phyloP scores from a whole-genome alignment of 2,329 filamentous ascomycete species.

The Paramyrothecium sp. region DNA sequence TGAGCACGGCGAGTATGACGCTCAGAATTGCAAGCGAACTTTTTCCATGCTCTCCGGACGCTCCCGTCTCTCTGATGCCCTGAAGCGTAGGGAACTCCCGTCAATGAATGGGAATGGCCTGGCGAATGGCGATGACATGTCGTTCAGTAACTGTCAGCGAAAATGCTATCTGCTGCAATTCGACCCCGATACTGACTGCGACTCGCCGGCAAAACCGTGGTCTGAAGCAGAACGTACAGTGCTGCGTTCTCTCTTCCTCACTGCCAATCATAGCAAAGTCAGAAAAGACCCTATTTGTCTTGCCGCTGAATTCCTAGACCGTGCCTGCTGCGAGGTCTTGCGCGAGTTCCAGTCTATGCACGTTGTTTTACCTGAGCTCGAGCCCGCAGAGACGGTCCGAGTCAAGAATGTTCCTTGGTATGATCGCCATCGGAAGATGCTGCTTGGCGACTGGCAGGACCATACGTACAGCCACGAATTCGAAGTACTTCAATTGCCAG shows the following conservation, averaged over 20 bases:
- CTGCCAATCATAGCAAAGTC: constrained; percentile 38
- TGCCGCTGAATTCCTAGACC: constrained; percentile 47
- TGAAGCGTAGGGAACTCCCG: constrained; percentile 23
- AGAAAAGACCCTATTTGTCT: constrained; percentile 45
- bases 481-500: constrained; percentile 54
- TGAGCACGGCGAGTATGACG: constrained; percentile 60
- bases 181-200: not conserved
- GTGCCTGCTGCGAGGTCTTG: constrained; percentile 52
- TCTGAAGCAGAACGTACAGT: constrained; percentile 46
- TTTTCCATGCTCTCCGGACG: constrained; percentile 42
- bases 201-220: constrained; percentile 33
- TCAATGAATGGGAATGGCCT: constrained; percentile 1
- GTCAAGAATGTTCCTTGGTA: constrained; percentile 53
- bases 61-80: constrained; percentile 27
- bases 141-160: constrained; percentile 31
- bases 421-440: constrained; percentile 53
- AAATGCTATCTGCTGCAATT: constrained; percentile 35
- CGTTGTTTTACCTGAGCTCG: constrained; percentile 19
- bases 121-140: constrained; percentile 12
- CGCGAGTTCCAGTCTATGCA: constrained; percentile 22
- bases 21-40: constrained; percentile 49
- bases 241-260: constrained; percentile 45
- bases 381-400: constrained; percentile 27
- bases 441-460: constrained; percentile 54
- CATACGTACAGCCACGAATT: constrained; percentile 55